These are phyloP conservation scores for Trichosanthes cucumerina DNA, from an alignment of 306 rosid species.

Conservation along the genomic window DNA sequence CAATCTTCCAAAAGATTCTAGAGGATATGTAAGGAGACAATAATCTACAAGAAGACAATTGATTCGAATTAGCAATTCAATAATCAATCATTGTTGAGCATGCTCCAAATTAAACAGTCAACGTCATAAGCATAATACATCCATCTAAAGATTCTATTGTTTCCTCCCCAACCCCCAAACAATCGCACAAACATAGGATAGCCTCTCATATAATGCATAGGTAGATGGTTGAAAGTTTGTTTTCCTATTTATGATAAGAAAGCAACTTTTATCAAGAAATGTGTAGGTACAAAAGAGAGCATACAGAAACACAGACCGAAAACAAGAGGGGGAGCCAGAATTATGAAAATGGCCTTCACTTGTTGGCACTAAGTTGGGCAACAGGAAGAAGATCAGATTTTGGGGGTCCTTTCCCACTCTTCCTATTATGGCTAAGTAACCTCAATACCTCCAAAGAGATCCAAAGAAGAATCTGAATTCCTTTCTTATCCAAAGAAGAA, in stretches of 20 bases:
- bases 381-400: background rate
- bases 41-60: slow-evolving; percentile 35
- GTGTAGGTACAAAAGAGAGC: background rate
- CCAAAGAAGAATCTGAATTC: too few relatives aligned
- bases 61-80: slow-evolving; percentile 12
- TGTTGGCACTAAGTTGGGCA: background rate
- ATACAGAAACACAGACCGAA: background rate
- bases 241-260: background rate
- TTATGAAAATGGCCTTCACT: background rate
- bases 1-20: slow-evolving; percentile 64
- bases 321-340: background rate
- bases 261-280: background rate
- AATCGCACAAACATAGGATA: too few relatives aligned
- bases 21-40: slow-evolving; percentile 72
- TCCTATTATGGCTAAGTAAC: too few relatives aligned
- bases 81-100: background rate
- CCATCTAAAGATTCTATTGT: too few relatives aligned
- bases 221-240: background rate
- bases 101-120: background rate
- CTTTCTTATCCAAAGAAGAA: too few relatives aligned
- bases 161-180: too few relatives aligned
- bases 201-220: background rate
- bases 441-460: too few relatives aligned
- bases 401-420: background rate
- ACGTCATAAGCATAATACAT: background rate